Evolutionary conservation across 2,329 filamentous ascomycete species (phyloP), one percentile per base, ranked within the genome.

Genomic region (Pyricularia pennisetigena): DNA sequence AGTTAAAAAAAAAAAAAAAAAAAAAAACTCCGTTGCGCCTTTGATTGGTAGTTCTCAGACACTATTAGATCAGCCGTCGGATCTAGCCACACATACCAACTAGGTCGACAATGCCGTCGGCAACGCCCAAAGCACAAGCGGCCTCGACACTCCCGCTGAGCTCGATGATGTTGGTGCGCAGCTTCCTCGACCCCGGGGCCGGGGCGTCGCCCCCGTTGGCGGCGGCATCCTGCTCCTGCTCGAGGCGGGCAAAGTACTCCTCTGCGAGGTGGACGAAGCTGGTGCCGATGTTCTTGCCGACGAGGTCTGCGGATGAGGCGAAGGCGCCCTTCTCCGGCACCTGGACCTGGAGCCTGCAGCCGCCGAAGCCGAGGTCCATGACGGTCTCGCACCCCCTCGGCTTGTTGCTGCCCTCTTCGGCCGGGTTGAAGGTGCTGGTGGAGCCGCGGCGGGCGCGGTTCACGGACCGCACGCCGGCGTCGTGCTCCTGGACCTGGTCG

Each of bases 61-160:
- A 7, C 12, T 26, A 14, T 5, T 35, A 14, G 0, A 12, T 12
- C 57, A 12, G n/a, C 8, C 1, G 24, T 1, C n/a, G 59, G 59
- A 35, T 41, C 57, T n/a, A 26, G 10, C 59, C 6, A 86, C 6
- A 86, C 91, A 77, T 80, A 95, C 93, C 93, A 76, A 99, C 95
- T 69, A 99, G 88, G 81, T 99, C 95, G 64, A 99, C 93, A 77
- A 99, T 97, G 66, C 94, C 95, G 77, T 98, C 94, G 62, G 95
- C 95, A 30, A 98, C 94, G 67, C 95, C 95, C 68, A 99, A 83
- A 24, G 95, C 94, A 77, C 95, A 99, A 57, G 95, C 94, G 67
- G 95, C 94, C 81, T 99, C 95, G 41, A 99, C 95, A 83, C 94
- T 98, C 20, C 95, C 95, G 72, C 94, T 95, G 70, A 98, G 86